Percentiles rank a stretch among this genome's conserved stretches.
phyloP scores from a whole-genome alignment of 1,139 yeast genomes.

The Protomyces lactucae-debilis region DNA sequence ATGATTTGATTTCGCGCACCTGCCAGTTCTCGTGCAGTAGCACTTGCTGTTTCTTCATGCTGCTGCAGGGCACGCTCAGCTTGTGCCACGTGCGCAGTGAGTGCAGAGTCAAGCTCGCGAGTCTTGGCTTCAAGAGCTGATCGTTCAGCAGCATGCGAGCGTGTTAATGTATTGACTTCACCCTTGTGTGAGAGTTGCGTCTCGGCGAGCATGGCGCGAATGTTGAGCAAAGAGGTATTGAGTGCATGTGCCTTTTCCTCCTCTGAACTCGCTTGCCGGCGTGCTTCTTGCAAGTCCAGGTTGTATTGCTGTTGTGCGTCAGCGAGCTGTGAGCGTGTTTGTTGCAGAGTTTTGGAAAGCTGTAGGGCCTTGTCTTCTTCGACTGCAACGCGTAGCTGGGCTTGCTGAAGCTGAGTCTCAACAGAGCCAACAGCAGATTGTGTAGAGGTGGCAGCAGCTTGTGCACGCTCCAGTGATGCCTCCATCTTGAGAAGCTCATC shows the following conservation, averaged over 20 bases:
- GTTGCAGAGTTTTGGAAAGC: neutral
- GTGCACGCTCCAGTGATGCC: neutral
- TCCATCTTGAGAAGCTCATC: slow-evolving; percentile 8
- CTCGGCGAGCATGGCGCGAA: slow-evolving; percentile 10
- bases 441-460: neutral
- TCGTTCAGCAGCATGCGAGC: slow-evolving; percentile 1
- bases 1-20: slow-evolving; percentile 4
- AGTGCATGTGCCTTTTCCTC: slow-evolving; percentile 14
- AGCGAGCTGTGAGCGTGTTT: neutral
- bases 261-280: neutral
- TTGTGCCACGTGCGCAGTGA: slow-evolving; percentile 3
- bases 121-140: neutral
- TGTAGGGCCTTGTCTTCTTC: neutral
- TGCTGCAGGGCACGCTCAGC: slow-evolving; percentile 1
- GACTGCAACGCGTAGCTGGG: neutral
- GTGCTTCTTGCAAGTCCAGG: neutral
- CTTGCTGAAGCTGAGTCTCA: neutral
- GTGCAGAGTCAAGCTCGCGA: neutral
- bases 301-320: neutral
- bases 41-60: neutral
- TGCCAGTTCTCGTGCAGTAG: neutral
- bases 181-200: slow-evolving; percentile 13
- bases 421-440: neutral
- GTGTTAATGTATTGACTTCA: neutral
- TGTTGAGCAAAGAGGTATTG: slow-evolving; percentile 15